Evolutionary conservation across 805 yeast genomes (phyloP), one percentile per base, ranked within the genome.

Genomic region (Yamadazyma laniorum): DNA sequence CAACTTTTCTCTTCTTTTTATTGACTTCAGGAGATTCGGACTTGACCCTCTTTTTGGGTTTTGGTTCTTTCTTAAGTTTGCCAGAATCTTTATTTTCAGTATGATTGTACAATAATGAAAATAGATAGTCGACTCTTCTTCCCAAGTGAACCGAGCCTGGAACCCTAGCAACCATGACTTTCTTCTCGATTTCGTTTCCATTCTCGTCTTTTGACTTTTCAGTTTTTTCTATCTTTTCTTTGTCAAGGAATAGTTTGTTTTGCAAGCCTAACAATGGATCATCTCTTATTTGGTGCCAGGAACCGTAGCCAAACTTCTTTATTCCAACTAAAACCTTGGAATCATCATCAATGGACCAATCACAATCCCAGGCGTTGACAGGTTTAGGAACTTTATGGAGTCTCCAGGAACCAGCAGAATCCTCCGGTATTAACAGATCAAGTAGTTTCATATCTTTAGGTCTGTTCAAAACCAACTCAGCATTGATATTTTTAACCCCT

Each of bases 101-200:
- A 9, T 6, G 6, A 14, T 81, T 95, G 44, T 74, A 73, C 49
- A 91, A 63, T 8, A 87, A 80, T 2, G 77, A 62, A 18, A 91
- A 74, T 52, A 93, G 70, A 52, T 90, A 91, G 57, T 95, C 99
- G 1, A 87, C 81, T 56, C 99, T 79, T 61, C 99, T 79, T 8
- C 86, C 87, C 35, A 93, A 68, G 62, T 93, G 99, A 13, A 93
- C 93, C 3, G 96, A 75, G 6, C 95, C 93, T 0, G 99, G 98
- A 3, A 84, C 85, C 53, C 80, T 40, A 48, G 46, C 32, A 45
- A 39, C 22, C 21, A 25, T 31, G 2, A 25, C 38, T 5, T 25
- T 26, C 27, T 37, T 44, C 33, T 61, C 72, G 33, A 61, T 63
- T 45, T 59, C 70, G 46, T 56, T 59, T 7, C 43, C 39, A 4